These are phyloP conservation scores for Eucalyptus marginata DNA, from an alignment of 345 rosid genomes.

Conservation along the genomic window DNA sequence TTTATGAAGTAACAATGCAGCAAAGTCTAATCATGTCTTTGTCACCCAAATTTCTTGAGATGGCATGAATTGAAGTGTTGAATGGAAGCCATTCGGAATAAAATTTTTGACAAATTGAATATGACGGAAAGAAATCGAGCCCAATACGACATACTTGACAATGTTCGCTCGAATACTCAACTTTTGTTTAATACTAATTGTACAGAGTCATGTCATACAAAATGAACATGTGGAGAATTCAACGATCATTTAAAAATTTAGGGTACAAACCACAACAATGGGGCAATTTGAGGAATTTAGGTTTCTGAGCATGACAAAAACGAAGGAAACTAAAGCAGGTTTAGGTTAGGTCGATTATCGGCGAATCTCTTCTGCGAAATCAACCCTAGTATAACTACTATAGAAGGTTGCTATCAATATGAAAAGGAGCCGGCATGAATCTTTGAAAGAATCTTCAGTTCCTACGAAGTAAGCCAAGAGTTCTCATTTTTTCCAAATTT, in stretches of 20 bases:
- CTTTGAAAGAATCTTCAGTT: neutral
- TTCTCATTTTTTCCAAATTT: neutral
- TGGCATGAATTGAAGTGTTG: neutral
- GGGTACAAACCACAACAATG: neutral
- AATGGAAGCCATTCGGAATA: neutral
- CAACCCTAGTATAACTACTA: neutral
- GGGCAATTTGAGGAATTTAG: neutral
- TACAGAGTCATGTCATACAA: neutral
- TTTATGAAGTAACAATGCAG: neutral
- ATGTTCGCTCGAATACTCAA: accelerated
- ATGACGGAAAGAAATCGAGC: neutral
- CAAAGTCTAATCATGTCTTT: neutral
- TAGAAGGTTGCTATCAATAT: neutral
- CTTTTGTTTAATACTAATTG: neutral
- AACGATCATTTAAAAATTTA: neutral
- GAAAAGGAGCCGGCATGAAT: neutral
- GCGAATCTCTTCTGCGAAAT: neutral
- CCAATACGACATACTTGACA: neutral
- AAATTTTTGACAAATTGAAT: neutral
- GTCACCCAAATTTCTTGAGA: neutral
- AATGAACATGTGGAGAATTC: neutral
- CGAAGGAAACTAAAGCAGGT: neutral
- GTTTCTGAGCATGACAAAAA: neutral
- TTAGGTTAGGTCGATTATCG: neutral
- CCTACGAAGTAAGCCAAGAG: neutral